These are phyloP conservation scores for Trichoderma koningii DNA, from an alignment of 2,329 filamentous ascomycete genomes.

Conservation along the genomic window DNA sequence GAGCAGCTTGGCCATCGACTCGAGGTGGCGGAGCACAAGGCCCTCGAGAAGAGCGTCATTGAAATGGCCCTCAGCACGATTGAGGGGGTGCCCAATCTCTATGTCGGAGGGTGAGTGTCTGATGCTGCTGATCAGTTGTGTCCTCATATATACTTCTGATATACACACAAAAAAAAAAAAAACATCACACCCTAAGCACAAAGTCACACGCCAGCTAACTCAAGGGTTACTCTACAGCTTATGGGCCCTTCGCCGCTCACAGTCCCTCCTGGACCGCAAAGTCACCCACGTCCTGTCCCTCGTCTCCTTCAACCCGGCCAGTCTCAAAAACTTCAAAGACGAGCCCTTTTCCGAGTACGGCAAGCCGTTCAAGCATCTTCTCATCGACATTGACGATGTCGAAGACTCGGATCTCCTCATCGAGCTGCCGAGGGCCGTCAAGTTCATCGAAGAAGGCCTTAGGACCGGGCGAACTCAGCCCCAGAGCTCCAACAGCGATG, in stretches of 20 bases:
- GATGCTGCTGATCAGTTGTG: not conserved
- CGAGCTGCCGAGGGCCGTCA: conserved; percentile 75
- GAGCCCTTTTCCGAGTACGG: conserved; percentile 52
- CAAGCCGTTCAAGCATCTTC: conserved; percentile 68
- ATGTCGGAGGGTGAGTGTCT: conserved; percentile 43
- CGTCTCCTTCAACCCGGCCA: conserved; percentile 54
- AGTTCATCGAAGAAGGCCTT: conserved; percentile 80
- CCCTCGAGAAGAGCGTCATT: conserved; percentile 38
- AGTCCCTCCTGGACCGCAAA: conserved; percentile 67
- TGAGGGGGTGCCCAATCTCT: conserved; percentile 47
- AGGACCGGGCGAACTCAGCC: conserved; percentile 30
- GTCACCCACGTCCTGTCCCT: conserved; percentile 94
- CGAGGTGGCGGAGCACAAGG: conserved; percentile 20
- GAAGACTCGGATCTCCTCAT: conserved; percentile 85
- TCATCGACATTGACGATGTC: conserved; percentile 86
- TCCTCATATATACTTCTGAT: not conserved
- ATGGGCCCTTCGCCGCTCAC: conserved; percentile 73
- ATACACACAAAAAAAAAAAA: not conserved
- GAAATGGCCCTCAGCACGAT: conserved; percentile 48
- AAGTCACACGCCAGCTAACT: not conserved
- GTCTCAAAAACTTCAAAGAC: conserved; percentile 50
- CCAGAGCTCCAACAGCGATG: conserved; percentile 17
- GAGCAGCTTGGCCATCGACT: conserved; percentile 28
- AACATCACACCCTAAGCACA: not conserved
- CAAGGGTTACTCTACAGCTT: conserved; percentile 55